Conservation (phyloP, 768 basidiomycete species). For the Macrolepiota fuliginosa region DNA sequence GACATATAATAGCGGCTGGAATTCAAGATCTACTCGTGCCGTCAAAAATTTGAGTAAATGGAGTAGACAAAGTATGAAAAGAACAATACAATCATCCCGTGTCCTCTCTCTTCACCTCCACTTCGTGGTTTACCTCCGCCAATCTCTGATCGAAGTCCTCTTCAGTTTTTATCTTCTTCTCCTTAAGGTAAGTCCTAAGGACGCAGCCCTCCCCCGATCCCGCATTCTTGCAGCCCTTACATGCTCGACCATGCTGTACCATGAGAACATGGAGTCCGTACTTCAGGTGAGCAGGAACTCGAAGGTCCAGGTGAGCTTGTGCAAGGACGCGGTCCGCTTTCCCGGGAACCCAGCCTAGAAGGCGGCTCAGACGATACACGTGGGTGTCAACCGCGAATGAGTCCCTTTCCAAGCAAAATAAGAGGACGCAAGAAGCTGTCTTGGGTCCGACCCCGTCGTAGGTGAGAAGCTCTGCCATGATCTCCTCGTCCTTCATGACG, state of each 20-base stretch:
- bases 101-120: background rate
- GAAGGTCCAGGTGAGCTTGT: constrained; percentile 55
- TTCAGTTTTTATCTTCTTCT: constrained; percentile 2
- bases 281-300: constrained; percentile 50
- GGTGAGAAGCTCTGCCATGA: constrained; percentile 56
- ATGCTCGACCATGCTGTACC: constrained; percentile 53
- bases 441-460: constrained; percentile 62
- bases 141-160: background rate
- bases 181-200: constrained; percentile 30
- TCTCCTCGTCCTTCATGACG: constrained; percentile 35
- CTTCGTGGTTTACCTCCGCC: background rate
- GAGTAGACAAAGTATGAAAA: background rate
- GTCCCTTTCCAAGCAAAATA: constrained; percentile 58
- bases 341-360: constrained; percentile 50
- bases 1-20: background rate
- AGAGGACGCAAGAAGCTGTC: constrained; percentile 59
- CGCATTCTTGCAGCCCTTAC: constrained; percentile 49
- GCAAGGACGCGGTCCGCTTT: constrained; percentile 47
- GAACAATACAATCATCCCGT: background rate
- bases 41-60: background rate
- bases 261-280: constrained; percentile 58
- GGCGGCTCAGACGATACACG: constrained; percentile 50
- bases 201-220: constrained; percentile 23
- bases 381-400: constrained; percentile 68
- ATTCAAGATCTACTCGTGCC: background rate